A percentile compares a stretch with the other conserved stretches of the same genome.
Evolutionary conservation across 2,329 filamentous ascomycete genomes (phyloP).

Genomic region (Pseudogymnoascus sp.): DNA sequence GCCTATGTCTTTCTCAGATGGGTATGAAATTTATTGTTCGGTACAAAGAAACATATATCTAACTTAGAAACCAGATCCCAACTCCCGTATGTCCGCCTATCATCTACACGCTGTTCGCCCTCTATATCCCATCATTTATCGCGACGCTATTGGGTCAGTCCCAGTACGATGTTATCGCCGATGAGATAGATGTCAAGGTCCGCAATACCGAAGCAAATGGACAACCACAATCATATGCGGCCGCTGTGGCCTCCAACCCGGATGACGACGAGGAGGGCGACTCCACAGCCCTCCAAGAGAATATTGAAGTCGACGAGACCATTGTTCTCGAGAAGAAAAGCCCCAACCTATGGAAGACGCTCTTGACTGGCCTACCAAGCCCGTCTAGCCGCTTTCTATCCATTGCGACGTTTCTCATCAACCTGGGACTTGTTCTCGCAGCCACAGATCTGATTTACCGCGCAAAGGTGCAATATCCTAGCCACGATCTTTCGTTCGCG

Average conservation of each 20-base stretch:
- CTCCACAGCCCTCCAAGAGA: slow-evolving; percentile 36
- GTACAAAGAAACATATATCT: slow-evolving; percentile 4
- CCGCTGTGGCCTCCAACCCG: slow-evolving; percentile 22
- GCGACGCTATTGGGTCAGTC: slow-evolving; percentile 50
- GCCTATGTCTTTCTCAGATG: slow-evolving; percentile 56
- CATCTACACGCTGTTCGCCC: slow-evolving; percentile 54
- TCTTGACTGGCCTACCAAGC: slow-evolving; percentile 71
- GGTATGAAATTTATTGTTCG: slow-evolving; percentile 35
- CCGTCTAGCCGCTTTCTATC: slow-evolving; percentile 61
- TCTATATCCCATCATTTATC: slow-evolving; percentile 60
- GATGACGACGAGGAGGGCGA: slow-evolving; percentile 21
- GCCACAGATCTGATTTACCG: slow-evolving; percentile 73
- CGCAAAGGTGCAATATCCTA: slow-evolving; percentile 61
- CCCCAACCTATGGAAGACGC: slow-evolving; percentile 51
- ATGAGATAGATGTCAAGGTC: slow-evolving; percentile 51
- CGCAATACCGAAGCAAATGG: slow-evolving; percentile 38
- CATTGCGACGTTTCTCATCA: slow-evolving; percentile 62
- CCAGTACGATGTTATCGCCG: slow-evolving; percentile 49
- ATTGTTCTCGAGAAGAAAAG: slow-evolving; percentile 52
- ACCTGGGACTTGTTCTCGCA: slow-evolving; percentile 60
- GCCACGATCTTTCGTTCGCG: slow-evolving; percentile 73
- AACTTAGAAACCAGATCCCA: slow-evolving; percentile 20
- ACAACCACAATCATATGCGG: slow-evolving; percentile 25
- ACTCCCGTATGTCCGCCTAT: slow-evolving; percentile 35
- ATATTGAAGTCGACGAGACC: slow-evolving; percentile 58